These are phyloP conservation scores for Meripilus lineatus DNA, from an alignment of 1,284 basidiomycete species.

Conservation along the genomic window DNA sequence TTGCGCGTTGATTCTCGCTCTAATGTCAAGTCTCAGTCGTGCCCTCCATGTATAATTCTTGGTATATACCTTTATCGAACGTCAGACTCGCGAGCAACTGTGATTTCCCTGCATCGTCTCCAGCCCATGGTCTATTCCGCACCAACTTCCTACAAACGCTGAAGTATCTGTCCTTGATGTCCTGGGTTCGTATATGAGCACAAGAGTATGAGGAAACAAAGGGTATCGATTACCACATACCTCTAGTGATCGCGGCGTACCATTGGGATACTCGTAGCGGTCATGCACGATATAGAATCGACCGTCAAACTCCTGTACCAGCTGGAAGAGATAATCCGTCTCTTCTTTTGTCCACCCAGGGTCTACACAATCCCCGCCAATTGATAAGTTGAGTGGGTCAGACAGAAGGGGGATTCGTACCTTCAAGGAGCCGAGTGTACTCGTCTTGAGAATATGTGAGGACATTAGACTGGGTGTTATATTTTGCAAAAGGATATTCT, in stretches of 20 bases:
- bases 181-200: conserved; percentile 42
- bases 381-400: neutral
- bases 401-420: conserved; percentile 32
- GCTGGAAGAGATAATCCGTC: conserved; percentile 87
- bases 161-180: conserved; percentile 94
- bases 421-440: conserved; percentile 78
- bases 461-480: conserved; percentile 65
- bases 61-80: conserved; percentile 75
- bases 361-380: conserved; percentile 40
- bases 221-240: conserved; percentile 38
- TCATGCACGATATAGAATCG: conserved; percentile 92
- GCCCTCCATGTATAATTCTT: neutral
- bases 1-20: conserved; percentile 90
- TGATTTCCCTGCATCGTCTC: conserved; percentile 69
- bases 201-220: neutral
- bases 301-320: conserved; percentile 82
- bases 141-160: conserved; percentile 88
- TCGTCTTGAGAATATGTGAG: conserved; percentile 91
- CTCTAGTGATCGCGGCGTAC: conserved; percentile 61
- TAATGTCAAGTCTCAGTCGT: conserved; percentile 26
- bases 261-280: conserved; percentile 73
- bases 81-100: conserved; percentile 67
- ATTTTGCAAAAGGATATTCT: conserved; percentile 81
- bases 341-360: conserved; percentile 91
- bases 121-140: conserved; percentile 76